Base-by-base conservation (phyloP, 106 monocot species). In the Xerophyta viscosa region DNA sequence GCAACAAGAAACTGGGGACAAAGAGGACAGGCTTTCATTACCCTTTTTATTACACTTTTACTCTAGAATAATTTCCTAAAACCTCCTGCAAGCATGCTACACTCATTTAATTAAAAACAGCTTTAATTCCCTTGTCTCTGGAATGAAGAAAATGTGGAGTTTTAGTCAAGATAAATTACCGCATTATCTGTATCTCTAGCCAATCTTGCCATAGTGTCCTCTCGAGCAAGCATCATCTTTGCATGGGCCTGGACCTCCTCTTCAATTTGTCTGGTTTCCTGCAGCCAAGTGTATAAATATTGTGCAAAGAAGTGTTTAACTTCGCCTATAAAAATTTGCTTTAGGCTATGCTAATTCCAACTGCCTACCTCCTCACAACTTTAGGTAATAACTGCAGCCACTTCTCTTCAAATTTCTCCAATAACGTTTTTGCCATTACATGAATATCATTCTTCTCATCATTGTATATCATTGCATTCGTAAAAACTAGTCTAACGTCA, bases 401-500 rank as follows among this genome's bases (percentile, higher is more conserved):
- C 44, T 72, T 99, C 77, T 90, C 86, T 63, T 99, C 90, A 54
- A 99, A 77, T 64, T 83, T 99, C 10, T 72, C 77, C 67, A 83
- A 28, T 70, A 99, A 55, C 31, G 75, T 68, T 70, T 75, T 82
- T 0, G 98, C 90, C 90, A 99, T 91, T 41, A 72, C 58, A 64
- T 86, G 82, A 25, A 86, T 46, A 67, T 86, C 86, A 80, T 60
- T 66, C 21, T 27, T 61, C 27, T 86, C 76, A 20, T 76, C 78
- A 62, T 99, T 99, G 68, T 99, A 99, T 33, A 65, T 77, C 98
- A 99, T 90, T 46, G 98, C 90, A 75, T 99, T 99, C 45, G 68
- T 59, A 47, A 99, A 99, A 47, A 99, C 72, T 66, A 99, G 62
- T 71, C 72, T 77, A 8, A 80, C 86, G 77, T 99, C 98, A 53